These are phyloP conservation scores for Delonix regia DNA, from an alignment of 306 rosid species.

Conservation along the genomic window DNA sequence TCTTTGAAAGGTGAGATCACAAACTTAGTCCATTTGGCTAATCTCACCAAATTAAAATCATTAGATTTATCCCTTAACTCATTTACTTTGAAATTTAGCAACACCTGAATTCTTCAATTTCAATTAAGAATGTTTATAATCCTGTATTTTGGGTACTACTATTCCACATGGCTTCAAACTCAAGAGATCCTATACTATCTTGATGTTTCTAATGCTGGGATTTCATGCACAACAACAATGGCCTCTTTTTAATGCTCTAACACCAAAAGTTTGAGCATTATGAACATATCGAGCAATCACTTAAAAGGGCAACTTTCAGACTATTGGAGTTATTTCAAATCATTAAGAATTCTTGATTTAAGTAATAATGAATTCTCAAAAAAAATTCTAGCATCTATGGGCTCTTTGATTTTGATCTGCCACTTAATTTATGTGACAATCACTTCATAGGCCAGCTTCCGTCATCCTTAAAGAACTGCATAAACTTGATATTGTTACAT, in stretches of 20 bases:
- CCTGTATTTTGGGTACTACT: background rate
- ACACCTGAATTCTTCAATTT: slow-evolving; percentile 31
- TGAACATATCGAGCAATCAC: background rate
- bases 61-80: background rate
- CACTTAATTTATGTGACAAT: background rate
- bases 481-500: background rate
- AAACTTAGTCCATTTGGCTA: slow-evolving; percentile 3
- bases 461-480: background rate
- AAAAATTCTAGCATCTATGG: background rate
- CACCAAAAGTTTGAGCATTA: background rate
- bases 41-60: accelerated
- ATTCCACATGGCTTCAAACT: slow-evolving; percentile 37
- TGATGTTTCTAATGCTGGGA: background rate
- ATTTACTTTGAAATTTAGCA: background rate
- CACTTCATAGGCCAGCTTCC: background rate
- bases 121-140: background rate
- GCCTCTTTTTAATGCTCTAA: background rate
- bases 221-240: background rate
- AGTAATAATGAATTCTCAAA: background rate
- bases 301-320: background rate
- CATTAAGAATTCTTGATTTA: background rate
- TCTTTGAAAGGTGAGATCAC: background rate
- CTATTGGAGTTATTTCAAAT: background rate
- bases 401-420: background rate
- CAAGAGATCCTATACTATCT: background rate